Base-by-base conservation (phyloP, 2,329 filamentous ascomycete species). In the Dactylellina leptospora region DNA sequence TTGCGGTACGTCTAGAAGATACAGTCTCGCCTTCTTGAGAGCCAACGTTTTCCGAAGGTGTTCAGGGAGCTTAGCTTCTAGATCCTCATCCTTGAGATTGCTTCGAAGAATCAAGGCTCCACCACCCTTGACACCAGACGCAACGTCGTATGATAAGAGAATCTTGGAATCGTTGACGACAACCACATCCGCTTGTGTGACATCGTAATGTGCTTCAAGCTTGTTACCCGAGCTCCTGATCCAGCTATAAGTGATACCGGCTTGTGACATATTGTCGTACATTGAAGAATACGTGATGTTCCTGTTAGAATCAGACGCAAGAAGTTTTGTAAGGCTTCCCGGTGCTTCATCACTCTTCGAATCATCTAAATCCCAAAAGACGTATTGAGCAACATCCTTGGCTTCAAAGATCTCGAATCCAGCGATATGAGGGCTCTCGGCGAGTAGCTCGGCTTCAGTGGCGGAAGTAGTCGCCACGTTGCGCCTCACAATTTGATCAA, bases 361-460 rank as follows among this genome's bases (percentile, higher is more conserved):
- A 79, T 88, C 85, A 78, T 96, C 93, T 40, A 90, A 79, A 76
- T 97, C 91, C 92, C 93, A 97, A 85, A 99, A 97, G 10, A 88
- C 89, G 82, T 95, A 97, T 80, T 97, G 74, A 10, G 53, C 27
- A 2, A 73, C 54, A 6, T 51, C 54, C 9, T 60, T 44, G 23
- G 76, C 62, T 11, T 64, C 64, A 11, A 77, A 54, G 27, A 74
- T 78, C 76, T 81, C 82, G 79, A 82, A 86, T 40, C 74, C 73
- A 70, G 74, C 77, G 47, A 80, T 79, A 81, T 79, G 84, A 77
- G 76, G 88, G 79, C 75, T 78, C 30, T 79, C 79, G 10, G 70
- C 56, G 9, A 85, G 87, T 75, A 88, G 80, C 4, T 81, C 78
- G 73, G 87, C 83, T 11, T 84, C 82, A 8, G 75, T 75, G 16